A percentile compares a stretch with the other conserved stretches of the same genome.
Conservation (phyloP, 2,329 filamentous ascomycete genomes). For the Atkinsonella texensis region DNA sequence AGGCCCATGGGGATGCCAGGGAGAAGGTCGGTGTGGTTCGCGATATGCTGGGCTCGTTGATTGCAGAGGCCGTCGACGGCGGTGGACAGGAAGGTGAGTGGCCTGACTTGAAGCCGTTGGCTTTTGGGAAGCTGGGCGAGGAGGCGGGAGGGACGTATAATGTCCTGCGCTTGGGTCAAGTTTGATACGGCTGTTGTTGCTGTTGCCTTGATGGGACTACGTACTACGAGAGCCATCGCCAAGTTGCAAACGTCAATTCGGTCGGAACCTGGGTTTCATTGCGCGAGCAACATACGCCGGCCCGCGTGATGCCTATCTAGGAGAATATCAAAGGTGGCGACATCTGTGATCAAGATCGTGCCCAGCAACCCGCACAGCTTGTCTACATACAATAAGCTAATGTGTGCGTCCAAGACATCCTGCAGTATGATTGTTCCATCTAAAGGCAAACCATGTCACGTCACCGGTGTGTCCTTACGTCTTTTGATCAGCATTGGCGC, state of each 20-base stretch:
- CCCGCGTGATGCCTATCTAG: too few relatives aligned
- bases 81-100: neutral
- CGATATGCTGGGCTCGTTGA: conserved; percentile 14
- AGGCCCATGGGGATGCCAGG: conserved; percentile 9
- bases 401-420: too few relatives aligned
- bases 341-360: neutral
- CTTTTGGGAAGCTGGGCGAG: conserved; percentile 9
- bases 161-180: conserved; percentile 8
- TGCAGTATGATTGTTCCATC: too few relatives aligned
- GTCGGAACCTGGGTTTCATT: too few relatives aligned
- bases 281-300: too few relatives aligned
- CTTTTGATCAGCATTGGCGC: neutral
- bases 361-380: neutral
- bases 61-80: conserved; percentile 1
- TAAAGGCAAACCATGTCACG: neutral
- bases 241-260: neutral
- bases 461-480: neutral
- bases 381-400: too few relatives aligned
- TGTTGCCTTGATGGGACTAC: neutral
- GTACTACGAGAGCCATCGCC: neutral
- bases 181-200: neutral
- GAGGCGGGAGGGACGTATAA: conserved; percentile 3
- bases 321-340: too few relatives aligned
- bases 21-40: conserved; percentile 14
- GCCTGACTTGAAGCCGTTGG: conserved; percentile 10